Percentiles rank a stretch among this genome's conserved stretches.
phyloP scores from a whole-genome alignment of 108 stramenopile species.

The Fragilariopsis cylindrus region DNA sequence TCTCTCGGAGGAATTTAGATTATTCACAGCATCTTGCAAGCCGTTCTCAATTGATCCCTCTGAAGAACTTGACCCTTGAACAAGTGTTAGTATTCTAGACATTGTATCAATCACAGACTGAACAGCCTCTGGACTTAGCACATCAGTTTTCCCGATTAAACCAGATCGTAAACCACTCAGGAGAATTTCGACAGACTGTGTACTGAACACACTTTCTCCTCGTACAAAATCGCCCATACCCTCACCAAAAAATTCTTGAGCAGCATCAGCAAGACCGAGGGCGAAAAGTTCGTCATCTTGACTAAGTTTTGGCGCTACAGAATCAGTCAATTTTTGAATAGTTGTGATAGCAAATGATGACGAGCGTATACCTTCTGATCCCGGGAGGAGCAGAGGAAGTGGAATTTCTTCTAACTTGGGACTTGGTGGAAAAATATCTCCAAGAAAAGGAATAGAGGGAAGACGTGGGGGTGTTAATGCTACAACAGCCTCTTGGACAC shows the following conservation, averaged over 20 bases:
- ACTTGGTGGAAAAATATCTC: conserved; percentile 67
- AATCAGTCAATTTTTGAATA: conserved; percentile 67
- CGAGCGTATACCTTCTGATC: conserved; percentile 15
- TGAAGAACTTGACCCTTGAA: conserved; percentile 4
- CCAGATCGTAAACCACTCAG: conserved; percentile 55
- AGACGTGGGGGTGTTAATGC: conserved; percentile 70
- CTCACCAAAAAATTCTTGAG: conserved; percentile 64
- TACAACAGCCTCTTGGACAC: conserved; percentile 62
- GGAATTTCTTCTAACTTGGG: conserved; percentile 76
- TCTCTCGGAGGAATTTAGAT: conserved; percentile 36
- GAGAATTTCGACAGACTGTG: conserved; percentile 50
- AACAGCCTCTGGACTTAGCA: conserved; percentile 37
- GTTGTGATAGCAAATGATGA: conserved; percentile 47
- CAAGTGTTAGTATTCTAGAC: conserved; percentile 17
- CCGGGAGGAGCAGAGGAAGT: conserved; percentile 65
- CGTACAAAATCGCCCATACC: conserved; percentile 63
- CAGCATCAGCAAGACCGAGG: conserved; percentile 72
- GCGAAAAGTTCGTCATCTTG: conserved; percentile 90
- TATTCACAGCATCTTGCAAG: conserved; percentile 30
- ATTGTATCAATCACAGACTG: conserved; percentile 29
- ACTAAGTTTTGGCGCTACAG: conserved; percentile 71
- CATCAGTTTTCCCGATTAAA: conserved; percentile 32
- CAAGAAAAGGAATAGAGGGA: conserved; percentile 67
- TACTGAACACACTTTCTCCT: conserved; percentile 68
- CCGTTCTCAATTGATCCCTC: conserved; percentile 19